Base-by-base conservation (phyloP, 192 early-diverging fungal genomes). In the Coemansia guatemalensis region DNA sequence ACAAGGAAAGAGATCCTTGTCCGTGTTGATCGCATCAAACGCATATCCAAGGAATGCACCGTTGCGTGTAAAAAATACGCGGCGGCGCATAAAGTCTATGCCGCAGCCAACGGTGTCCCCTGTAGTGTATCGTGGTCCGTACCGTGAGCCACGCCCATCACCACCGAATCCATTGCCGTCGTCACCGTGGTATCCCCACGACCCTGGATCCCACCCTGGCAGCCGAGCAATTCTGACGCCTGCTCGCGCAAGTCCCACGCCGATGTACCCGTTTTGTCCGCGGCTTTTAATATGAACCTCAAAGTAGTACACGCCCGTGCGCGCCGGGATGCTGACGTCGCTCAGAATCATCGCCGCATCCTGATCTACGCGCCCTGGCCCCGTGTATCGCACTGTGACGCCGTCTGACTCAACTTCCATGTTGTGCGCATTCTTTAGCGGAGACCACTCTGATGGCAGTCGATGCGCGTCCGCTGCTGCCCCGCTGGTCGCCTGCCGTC, bases 111-210 rank as follows among this genome's bases (percentile, higher is more conserved):
- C 88, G 1, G 88, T 85, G 75, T 99, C 97, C n/a, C 92, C 93
- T 3, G 92, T 97, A 8, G 88, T 88, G 61, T 90, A 99, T 14
- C 76, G 83, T 8, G 96, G 97, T 4, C 97, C 97, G 68, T 90
- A 99, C 12, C 78, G 64, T 29, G 84, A 71, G 18, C 96, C 95
- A 20, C 82, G 89, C 9, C 89, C 90, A 4, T 86, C 85, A 39
- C 88, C 86, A 56, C 81, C 80, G 67, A 96, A 98, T 30, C 80
- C 70, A 50, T 95, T 82, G 23, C 97, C 97, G 75, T 97, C 95
- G 71, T 96, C 95, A 48, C 93, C 96, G 76, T 98, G 96, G 80
- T 98, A 99, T 8, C 95, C 96, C 89, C 90, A 99, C 5, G 94
- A 95, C 53, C 87, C 67, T 3, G 83, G 64, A 56, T 98, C 93